Evolutionary conservation across 2,329 filamentous ascomycete genomes (phyloP), one percentile per base, ranked within the genome.

Genomic region (Trichocomaceae sp.): DNA sequence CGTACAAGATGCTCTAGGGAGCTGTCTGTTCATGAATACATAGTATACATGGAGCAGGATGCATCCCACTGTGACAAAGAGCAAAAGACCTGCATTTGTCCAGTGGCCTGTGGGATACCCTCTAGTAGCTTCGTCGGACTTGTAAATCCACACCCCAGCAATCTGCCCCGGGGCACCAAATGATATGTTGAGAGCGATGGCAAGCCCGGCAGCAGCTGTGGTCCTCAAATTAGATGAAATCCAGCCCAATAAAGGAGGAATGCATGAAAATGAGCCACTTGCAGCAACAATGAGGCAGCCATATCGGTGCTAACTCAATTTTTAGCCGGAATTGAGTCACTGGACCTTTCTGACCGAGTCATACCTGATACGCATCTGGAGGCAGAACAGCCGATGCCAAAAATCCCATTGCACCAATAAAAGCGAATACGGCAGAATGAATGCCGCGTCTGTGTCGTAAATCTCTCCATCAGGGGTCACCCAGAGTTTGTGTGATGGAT

Each of bases 91-190:
- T 2, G 81, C 82, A 64, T 86, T 86, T 4, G 78, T 79, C 81
- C 82, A 87, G 64, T 88, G 85, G 0, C 86, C 86, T 0, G 84
- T 88, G 0, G 84, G 84, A 65, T 86, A 88, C 0, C 86, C 85
- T 9, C 61, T 69, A 20, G 71, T 66, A 17, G 77, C 79, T 67
- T 89, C 83, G 10, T 79, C 71, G 1, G 80, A 75, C 63, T 85
- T 85, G 70, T 88, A 88, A 58, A 87, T 88, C 84, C 84, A 89
- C 1, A 87, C 83, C 0, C 85, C 86, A 0, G 83, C 79, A 41
- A 89, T 88, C 67, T 88, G 85, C 0, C 86, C 85, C 0, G 85
- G 77, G 0, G 84, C 85, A 0, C 84, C 85, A 48, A 86, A 77
- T 1, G 81, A 83, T 15, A 88, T 80, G 59, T 88, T 88, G 58